Conservation (phyloP, 169 alveolate species). For the Eimeria mitis region DNA sequence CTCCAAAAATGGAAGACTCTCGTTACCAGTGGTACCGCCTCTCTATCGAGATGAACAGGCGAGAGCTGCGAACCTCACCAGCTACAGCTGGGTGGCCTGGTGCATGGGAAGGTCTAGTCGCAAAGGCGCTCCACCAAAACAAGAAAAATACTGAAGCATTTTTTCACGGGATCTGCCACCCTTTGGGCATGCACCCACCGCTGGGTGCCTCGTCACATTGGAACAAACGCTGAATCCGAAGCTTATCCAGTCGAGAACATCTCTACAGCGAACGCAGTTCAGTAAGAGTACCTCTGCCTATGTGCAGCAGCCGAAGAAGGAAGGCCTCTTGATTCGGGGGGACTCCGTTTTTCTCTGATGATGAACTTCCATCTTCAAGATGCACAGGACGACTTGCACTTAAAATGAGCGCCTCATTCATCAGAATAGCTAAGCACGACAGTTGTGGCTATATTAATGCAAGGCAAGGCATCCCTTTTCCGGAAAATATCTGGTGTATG, state of each 20-base stretch:
- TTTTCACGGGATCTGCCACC: neutral
- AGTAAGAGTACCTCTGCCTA: neutral
- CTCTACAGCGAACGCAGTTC: neutral
- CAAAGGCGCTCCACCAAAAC: neutral
- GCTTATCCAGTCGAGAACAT: neutral
- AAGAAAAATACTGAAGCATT: too few species aligned
- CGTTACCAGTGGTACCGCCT: neutral
- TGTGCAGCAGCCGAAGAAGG: neutral
- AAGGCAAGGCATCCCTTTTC: neutral
- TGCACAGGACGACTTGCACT: neutral
- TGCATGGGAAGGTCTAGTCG: neutral
- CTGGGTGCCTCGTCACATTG: slow-evolving; percentile 1
- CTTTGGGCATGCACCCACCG: neutral
- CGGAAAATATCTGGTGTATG: neutral
- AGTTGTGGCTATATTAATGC: neutral
- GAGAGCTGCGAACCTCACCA: neutral
- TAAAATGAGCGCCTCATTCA: neutral
- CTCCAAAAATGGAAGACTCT: too few species aligned
- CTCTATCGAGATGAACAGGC: neutral
- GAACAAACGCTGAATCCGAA: neutral
- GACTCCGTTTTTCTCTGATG: neutral
- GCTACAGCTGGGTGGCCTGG: neutral
- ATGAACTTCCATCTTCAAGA: neutral
- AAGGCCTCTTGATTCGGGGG: neutral
- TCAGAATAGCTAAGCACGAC: neutral